phyloP scores from a whole-genome alignment of 805 yeast genomes.

The Candida cerambycidarum region DNA sequence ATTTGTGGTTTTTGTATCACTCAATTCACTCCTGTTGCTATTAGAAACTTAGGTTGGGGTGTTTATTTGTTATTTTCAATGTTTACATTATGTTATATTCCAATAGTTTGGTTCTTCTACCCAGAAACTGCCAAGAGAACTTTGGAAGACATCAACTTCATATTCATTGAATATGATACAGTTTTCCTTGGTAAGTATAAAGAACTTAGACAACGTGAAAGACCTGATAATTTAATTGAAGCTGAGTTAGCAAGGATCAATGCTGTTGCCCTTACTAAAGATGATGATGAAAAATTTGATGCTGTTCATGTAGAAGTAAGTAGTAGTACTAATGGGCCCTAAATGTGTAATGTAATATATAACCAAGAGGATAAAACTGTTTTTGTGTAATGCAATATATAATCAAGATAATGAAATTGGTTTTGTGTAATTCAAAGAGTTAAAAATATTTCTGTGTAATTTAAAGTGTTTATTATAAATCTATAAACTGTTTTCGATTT shows the following conservation, averaged over 20 bases:
- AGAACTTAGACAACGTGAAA: constrained; percentile 15
- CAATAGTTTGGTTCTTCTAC: constrained; percentile 51
- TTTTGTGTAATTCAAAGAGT: too few species aligned
- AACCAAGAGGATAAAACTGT: too few species aligned
- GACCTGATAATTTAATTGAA: constrained; percentile 15
- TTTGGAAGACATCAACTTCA: constrained; percentile 41
- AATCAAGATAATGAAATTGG: too few species aligned
- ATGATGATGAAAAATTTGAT: constrained; percentile 10
- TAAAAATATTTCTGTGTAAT: too few species aligned
- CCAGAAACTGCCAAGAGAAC: constrained; percentile 77
- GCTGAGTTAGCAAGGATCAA: constrained; percentile 17
- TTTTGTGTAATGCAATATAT: too few species aligned
- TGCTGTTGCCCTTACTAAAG: constrained; percentile 7
- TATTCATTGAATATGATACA: constrained; percentile 17
- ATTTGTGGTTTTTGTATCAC: constrained; percentile 18
- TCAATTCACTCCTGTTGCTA: constrained; percentile 16
- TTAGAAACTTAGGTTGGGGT: constrained; percentile 16
- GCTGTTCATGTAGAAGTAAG: constrained; percentile 5
- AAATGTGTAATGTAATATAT: constrained; percentile 2
- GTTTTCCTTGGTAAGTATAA: constrained; percentile 16
- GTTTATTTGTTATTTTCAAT: constrained; percentile 16
- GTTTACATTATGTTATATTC: constrained; percentile 15
- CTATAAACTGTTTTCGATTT: constrained; percentile 13
- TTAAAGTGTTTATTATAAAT: too few species aligned
- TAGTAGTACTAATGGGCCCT: constrained; percentile 1